Percentiles rank a stretch among this genome's conserved stretches.
Conservation (phyloP, 2,329 filamentous ascomycete species). For the Emergomyces africanus region DNA sequence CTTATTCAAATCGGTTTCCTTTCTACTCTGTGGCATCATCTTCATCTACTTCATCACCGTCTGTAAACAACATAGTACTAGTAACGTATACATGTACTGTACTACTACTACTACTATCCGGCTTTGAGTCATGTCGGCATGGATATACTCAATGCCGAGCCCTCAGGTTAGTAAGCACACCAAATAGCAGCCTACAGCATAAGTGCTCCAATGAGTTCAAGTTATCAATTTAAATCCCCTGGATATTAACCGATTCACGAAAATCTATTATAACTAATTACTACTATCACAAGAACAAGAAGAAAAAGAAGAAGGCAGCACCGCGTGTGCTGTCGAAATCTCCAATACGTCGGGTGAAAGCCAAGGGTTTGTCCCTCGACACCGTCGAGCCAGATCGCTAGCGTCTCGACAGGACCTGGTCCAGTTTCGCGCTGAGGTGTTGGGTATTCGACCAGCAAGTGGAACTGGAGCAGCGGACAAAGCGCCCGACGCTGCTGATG, state of each 20-base stretch:
- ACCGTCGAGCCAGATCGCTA: conserved; percentile 10
- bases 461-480: conserved; percentile 1
- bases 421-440: conserved; percentile 10
- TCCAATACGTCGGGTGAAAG: conserved; percentile 3
- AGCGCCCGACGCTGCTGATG: not conserved
- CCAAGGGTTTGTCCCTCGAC: conserved; percentile 6
- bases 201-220: not conserved
- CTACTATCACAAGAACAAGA: not conserved
- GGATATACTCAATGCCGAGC: not conserved
- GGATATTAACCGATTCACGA: not conserved
- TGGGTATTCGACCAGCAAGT: conserved; percentile 5
- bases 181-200: not conserved
- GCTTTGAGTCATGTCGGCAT: not conserved
- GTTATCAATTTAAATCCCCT: not conserved
- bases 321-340: conserved; percentile 5
- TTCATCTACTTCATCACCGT: too few species aligned
- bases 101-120: too few species aligned
- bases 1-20: not conserved
- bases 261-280: not conserved
- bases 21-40: not conserved
- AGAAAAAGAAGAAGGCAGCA: not conserved
- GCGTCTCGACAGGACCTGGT: conserved; percentile 10
- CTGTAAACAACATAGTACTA: too few species aligned
- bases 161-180: not conserved
- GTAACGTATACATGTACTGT: too few species aligned